Percentiles rank a stretch among this genome's conserved stretches.
Evolutionary conservation across 768 basidiomycete species (phyloP).

Genomic region (Tremella mesenterica): DNA sequence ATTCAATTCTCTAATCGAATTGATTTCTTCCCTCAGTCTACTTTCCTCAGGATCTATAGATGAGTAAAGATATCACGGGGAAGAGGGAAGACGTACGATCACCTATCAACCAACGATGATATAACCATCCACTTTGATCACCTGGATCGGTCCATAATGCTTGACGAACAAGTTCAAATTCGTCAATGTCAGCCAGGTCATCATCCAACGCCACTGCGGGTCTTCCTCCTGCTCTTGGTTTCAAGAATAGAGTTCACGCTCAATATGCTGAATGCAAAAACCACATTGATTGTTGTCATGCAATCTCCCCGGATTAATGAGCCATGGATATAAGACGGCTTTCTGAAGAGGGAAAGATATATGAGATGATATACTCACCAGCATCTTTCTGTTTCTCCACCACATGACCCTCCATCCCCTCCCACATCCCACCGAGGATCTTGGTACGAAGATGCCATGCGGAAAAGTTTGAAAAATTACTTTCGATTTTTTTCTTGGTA

Average conservation of each 20-base stretch:
- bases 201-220: neutral
- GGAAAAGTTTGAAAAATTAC: slow-evolving; percentile 94
- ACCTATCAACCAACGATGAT: slow-evolving; percentile 94
- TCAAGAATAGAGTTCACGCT: too few species aligned
- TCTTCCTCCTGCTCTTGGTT: too few species aligned
- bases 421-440: slow-evolving; percentile 61
- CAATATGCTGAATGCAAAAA: too few species aligned
- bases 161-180: slow-evolving; percentile 83
- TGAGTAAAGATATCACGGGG: neutral
- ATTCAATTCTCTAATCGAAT: slow-evolving; percentile 68
- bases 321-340: neutral
- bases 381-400: slow-evolving; percentile 56
- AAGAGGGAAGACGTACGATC: slow-evolving; percentile 50
- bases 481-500: slow-evolving; percentile 80
- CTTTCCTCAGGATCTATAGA: slow-evolving; percentile 53
- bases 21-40: slow-evolving; percentile 63
- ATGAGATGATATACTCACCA: too few species aligned
- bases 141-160: slow-evolving; percentile 94
- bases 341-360: too few species aligned
- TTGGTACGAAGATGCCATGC: slow-evolving; percentile 98
- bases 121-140: slow-evolving; percentile 96
- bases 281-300: too few species aligned
- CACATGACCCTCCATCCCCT: slow-evolving; percentile 49
- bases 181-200: slow-evolving; percentile 48
- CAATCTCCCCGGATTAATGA: neutral